Conservation (phyloP, 805 yeast genomes). For the Metschnikowia santaceciliae region DNA sequence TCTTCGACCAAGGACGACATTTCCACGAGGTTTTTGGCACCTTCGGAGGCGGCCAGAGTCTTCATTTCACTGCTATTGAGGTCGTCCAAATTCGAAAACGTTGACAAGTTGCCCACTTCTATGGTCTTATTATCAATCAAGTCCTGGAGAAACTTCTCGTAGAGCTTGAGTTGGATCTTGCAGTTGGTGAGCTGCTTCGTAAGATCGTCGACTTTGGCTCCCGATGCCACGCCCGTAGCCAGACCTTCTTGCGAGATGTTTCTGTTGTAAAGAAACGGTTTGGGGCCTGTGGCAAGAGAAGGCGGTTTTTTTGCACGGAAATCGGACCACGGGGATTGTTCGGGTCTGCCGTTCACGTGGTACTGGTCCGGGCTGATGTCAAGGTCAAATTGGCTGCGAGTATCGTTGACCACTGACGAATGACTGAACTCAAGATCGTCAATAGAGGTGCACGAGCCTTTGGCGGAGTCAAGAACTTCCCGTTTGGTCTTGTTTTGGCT, state of each 20-base stretch:
- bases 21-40: slow-evolving; percentile 29
- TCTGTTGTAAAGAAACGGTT: slow-evolving; percentile 6
- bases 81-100: slow-evolving; percentile 14
- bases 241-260: slow-evolving; percentile 7
- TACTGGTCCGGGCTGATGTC: slow-evolving; percentile 18
- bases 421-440: background rate
- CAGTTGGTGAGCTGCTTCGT: slow-evolving; percentile 29
- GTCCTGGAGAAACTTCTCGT: slow-evolving; percentile 38
- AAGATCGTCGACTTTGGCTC: slow-evolving; percentile 15
- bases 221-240: slow-evolving; percentile 6
- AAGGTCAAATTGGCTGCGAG: slow-evolving; percentile 16
- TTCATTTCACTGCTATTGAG: slow-evolving; percentile 13
- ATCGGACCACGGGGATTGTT: slow-evolving; percentile 11
- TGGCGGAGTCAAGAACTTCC: background rate
- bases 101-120: slow-evolving; percentile 20
- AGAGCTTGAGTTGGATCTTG: slow-evolving; percentile 35
- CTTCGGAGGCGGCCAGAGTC: background rate
- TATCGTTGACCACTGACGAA: slow-evolving; percentile 8
- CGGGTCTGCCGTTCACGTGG: slow-evolving; percentile 4
- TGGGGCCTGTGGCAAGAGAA: slow-evolving; percentile 8
- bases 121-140: slow-evolving; percentile 22
- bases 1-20: slow-evolving; percentile 36
- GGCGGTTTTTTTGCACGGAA: slow-evolving; percentile 1
- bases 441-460: background rate
- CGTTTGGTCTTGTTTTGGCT: background rate